These are phyloP conservation scores for Gentiana macrophylla DNA, from an alignment of 257 asterid genomes.

Conservation along the genomic window DNA sequence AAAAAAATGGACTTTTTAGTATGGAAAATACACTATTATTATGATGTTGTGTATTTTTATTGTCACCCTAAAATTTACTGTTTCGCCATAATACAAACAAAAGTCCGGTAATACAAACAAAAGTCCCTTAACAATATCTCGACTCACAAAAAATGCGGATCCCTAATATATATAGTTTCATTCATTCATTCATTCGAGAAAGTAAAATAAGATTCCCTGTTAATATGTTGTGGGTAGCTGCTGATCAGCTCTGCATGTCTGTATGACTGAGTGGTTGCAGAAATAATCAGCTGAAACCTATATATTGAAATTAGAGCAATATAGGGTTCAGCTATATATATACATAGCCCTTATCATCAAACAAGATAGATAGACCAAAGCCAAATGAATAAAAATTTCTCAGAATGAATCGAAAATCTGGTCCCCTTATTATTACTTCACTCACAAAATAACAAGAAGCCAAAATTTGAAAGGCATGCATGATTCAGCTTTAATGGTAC, in stretches of 20 bases:
- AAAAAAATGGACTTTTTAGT: no score
- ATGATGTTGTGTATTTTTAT: no score
- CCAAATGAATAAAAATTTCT: conserved; percentile 35
- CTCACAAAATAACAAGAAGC: conserved; percentile 39
- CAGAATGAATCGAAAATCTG: conserved; percentile 34
- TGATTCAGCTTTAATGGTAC: conserved; percentile 52
- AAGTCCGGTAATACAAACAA: no score
- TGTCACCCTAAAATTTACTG: no score
- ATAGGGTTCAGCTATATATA: conserved; percentile 31
- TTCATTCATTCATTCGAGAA: conserved; percentile 31
- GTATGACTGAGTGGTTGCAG: conserved; percentile 31
- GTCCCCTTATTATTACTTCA: conserved; percentile 38
- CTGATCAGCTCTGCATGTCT: conserved; percentile 11
- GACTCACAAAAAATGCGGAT: no score
- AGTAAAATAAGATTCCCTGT: conserved; percentile 47
- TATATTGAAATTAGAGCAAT: conserved; percentile 23
- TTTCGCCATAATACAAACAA: no score
- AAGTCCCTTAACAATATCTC: no score
- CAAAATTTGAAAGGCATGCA: conserved; percentile 17
- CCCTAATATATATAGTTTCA: conserved; percentile 34
- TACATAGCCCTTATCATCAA: conserved; percentile 16
- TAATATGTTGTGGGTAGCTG: not conserved
- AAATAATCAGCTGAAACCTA: conserved; percentile 55
- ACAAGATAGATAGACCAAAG: conserved; percentile 18
- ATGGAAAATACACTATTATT: no score